phyloP scores from a whole-genome alignment of 2,329 filamentous ascomycete genomes.

The Cordyceps fumosorosea region DNA sequence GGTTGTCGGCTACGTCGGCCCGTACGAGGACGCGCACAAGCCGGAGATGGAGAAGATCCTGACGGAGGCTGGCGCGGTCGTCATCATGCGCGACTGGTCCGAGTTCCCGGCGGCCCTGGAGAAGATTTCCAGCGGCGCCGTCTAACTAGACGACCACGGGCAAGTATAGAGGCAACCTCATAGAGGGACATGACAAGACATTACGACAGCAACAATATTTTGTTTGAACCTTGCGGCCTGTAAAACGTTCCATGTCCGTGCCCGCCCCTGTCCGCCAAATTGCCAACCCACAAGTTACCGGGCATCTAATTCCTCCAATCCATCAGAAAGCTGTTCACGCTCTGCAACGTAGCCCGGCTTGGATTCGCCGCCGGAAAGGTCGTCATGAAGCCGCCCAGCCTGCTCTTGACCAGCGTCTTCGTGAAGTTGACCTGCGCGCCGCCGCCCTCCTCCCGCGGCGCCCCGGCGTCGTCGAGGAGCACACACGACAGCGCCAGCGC shows the following conservation, averaged over 20 bases:
- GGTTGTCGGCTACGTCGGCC: constrained; percentile 79
- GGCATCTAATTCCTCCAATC: constrained; percentile 33
- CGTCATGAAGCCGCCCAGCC: constrained; percentile 76
- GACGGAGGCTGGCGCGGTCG: constrained; percentile 52
- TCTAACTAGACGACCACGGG: constrained; percentile 19
- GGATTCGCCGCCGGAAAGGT: constrained; percentile 76
- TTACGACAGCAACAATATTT: background rate
- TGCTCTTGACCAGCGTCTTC: constrained; percentile 70
- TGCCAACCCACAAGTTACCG: background rate
- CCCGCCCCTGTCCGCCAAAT: background rate
- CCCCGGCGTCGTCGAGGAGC: constrained; percentile 60
- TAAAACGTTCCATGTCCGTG: background rate
- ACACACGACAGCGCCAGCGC: constrained; percentile 71
- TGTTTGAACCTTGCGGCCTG: background rate
- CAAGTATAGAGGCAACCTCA: background rate
- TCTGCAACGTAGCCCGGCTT: constrained; percentile 77
- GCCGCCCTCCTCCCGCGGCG: constrained; percentile 20
- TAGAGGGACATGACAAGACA: constrained; percentile 9
- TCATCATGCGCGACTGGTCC: constrained; percentile 55
- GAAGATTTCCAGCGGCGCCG: constrained; percentile 37
- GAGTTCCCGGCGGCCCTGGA: constrained; percentile 45
- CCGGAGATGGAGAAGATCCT: constrained; percentile 59
- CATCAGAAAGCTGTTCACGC: constrained; percentile 88
- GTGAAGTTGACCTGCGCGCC: constrained; percentile 38
- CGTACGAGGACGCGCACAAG: constrained; percentile 57